Conservation (phyloP, 1,139 yeast genomes). For the Protomyces arabidopsidicola region DNA sequence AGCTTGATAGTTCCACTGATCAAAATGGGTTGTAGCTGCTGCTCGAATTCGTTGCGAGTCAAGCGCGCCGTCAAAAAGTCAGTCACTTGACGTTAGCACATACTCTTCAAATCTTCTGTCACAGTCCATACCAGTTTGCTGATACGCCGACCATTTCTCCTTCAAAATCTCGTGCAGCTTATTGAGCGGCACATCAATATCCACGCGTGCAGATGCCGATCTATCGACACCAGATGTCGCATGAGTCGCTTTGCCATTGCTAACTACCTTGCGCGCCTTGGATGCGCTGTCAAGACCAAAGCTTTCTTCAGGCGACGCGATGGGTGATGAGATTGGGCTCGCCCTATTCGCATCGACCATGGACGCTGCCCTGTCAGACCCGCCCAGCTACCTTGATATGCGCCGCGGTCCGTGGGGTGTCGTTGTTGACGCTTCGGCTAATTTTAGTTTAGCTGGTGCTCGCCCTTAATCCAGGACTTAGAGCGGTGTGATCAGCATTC, state of each 20-base stretch:
- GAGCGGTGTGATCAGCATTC: too few species aligned
- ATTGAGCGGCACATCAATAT: slow-evolving; percentile 21
- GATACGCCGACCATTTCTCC: slow-evolving; percentile 17
- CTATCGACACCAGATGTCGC: slow-evolving; percentile 2
- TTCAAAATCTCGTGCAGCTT: slow-evolving; percentile 17
- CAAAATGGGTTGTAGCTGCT: slow-evolving; percentile 52
- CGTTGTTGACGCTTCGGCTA: not conserved
- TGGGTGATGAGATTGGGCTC: not conserved
- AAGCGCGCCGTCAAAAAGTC: slow-evolving; percentile 22
- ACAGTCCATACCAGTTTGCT: slow-evolving; percentile 7
- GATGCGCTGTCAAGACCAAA: not conserved
- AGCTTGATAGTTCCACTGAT: slow-evolving; percentile 45
- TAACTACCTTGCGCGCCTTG: slow-evolving; percentile 3
- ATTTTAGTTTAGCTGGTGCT: not conserved
- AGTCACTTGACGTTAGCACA: not conserved
- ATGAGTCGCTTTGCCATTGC: slow-evolving; percentile 17
- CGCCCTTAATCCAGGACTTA: too few species aligned
- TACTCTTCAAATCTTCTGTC: not conserved
- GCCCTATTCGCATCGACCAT: not conserved
- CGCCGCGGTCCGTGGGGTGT: not conserved
- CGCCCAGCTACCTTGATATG: not conserved
- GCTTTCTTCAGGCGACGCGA: not conserved
- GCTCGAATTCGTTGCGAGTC: slow-evolving; percentile 68
- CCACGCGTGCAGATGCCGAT: slow-evolving; percentile 13
- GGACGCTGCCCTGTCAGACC: not conserved